phyloP scores from a whole-genome alignment of 1,284 basidiomycete species.

The Trichosporon sp. region DNA sequence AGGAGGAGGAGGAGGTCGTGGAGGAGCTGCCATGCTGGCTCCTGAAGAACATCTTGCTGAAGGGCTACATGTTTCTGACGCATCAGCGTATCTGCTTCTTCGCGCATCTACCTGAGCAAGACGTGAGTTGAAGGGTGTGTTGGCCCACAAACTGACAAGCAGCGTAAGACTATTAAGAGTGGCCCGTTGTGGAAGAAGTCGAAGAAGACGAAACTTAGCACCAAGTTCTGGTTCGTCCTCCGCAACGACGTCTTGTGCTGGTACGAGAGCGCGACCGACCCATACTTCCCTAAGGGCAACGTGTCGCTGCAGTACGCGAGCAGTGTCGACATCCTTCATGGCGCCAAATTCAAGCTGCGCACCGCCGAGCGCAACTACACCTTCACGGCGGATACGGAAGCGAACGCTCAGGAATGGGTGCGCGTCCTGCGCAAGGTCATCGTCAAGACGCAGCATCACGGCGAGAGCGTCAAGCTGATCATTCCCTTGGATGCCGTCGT shows the following conservation, averaged over 20 bases:
- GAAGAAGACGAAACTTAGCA: slow-evolving; percentile 80
- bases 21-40: slow-evolving; percentile 91
- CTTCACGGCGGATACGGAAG: slow-evolving; percentile 74
- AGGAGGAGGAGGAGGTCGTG: slow-evolving; percentile 76
- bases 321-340: slow-evolving; percentile 74
- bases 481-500: slow-evolving; percentile 88
- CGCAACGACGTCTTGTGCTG: slow-evolving; percentile 92
- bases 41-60: slow-evolving; percentile 81
- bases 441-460: slow-evolving; percentile 93
- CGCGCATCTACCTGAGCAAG: slow-evolving; percentile 85
- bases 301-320: slow-evolving; percentile 90
- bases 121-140: slow-evolving; percentile 61
- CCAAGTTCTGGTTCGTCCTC: slow-evolving; percentile 89
- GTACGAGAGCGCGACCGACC: slow-evolving; percentile 87
- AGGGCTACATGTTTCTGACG: slow-evolving; percentile 96
- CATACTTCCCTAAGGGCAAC: slow-evolving; percentile 95
- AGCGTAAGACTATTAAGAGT: slow-evolving; percentile 86
- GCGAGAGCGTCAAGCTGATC: slow-evolving; percentile 91
- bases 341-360: slow-evolving; percentile 74
- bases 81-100: slow-evolving; percentile 93
- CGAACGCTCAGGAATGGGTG: slow-evolving; percentile 88
- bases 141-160: slow-evolving; percentile 19
- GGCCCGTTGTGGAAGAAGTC: slow-evolving; percentile 82
- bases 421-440: slow-evolving; percentile 84
- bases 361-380: slow-evolving; percentile 76